Conservation (phyloP, 164 flowering plant genomes). For the Vitis amurensis region DNA sequence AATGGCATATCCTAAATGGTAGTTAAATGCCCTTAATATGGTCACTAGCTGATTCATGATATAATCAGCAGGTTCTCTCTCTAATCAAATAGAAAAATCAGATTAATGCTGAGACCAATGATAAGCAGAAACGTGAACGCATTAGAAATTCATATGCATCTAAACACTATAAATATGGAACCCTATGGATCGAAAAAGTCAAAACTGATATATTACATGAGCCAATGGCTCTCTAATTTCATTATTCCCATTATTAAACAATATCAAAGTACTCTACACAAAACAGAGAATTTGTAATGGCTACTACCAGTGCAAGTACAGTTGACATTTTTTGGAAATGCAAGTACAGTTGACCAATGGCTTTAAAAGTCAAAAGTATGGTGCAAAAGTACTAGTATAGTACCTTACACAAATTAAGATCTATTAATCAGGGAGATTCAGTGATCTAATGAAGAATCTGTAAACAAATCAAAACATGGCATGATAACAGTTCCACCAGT, state of each 20-base stretch:
- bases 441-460: background rate
- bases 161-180: background rate
- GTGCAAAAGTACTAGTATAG: background rate
- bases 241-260: background rate
- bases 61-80: background rate
- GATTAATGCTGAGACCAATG: background rate
- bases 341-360: constrained; percentile 7
- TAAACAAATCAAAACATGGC: background rate
- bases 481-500: background rate
- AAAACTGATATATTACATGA: background rate
- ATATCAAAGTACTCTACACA: background rate
- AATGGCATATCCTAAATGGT: background rate
- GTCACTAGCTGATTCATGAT: background rate
- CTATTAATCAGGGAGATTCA: background rate
- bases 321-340: constrained; percentile 10
- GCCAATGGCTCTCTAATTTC: background rate
- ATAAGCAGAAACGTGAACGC: background rate
- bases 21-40: background rate
- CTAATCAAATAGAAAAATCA: background rate
- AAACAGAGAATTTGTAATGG: background rate
- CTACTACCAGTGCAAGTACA: constrained; percentile 4
- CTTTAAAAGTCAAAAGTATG: background rate
- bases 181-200: background rate
- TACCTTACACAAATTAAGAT: too few species aligned
- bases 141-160: background rate